phyloP scores from a whole-genome alignment of 208 protist genomes.

The Acanthamoeba royreba region DNA sequence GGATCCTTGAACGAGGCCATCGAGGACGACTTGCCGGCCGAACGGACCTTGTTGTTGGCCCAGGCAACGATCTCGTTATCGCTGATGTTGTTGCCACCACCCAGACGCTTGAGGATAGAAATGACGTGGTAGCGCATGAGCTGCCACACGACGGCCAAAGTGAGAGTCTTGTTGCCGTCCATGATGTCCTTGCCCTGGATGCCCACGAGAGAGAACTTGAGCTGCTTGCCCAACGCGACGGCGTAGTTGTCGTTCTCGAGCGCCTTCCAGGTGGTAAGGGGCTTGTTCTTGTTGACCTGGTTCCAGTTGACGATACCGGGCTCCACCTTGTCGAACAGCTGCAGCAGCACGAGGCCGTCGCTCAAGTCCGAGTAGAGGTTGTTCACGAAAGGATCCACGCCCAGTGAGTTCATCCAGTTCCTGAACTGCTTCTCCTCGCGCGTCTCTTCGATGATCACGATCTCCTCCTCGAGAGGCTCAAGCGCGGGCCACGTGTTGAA shows the following conservation, averaged over 20 bases:
- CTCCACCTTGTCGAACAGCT: conserved; percentile 82
- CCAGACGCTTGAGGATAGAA: conserved; percentile 72
- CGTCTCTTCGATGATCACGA: conserved; percentile 72
- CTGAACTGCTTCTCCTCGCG: conserved; percentile 82
- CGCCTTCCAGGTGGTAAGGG: conserved; percentile 77
- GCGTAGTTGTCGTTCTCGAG: conserved; percentile 88
- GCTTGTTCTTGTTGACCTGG: conserved; percentile 75
- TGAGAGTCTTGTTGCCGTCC: conserved; percentile 74
- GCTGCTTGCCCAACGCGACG: conserved; percentile 73
- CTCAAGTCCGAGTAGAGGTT: conserved; percentile 81
- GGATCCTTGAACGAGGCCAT: conserved; percentile 82
- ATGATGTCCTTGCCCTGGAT: conserved; percentile 78
- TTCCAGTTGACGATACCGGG: conserved; percentile 83
- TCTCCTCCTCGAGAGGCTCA: conserved; percentile 57
- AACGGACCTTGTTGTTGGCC: conserved; percentile 72
- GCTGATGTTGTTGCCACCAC: conserved; percentile 70
- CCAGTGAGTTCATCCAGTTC: conserved; percentile 87
- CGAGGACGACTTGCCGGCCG: conserved; percentile 61
- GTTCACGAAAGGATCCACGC: conserved; percentile 81
- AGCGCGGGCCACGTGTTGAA: conserved; percentile 77
- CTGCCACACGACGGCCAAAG: conserved; percentile 84
- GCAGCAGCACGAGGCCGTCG: conserved; percentile 81
- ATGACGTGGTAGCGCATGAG: conserved; percentile 84
- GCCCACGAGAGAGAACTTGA: conserved; percentile 78
- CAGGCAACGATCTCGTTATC: conserved; percentile 80